Conservation (phyloP, 1,284 basidiomycete species). For the Malassezia psittaci region DNA sequence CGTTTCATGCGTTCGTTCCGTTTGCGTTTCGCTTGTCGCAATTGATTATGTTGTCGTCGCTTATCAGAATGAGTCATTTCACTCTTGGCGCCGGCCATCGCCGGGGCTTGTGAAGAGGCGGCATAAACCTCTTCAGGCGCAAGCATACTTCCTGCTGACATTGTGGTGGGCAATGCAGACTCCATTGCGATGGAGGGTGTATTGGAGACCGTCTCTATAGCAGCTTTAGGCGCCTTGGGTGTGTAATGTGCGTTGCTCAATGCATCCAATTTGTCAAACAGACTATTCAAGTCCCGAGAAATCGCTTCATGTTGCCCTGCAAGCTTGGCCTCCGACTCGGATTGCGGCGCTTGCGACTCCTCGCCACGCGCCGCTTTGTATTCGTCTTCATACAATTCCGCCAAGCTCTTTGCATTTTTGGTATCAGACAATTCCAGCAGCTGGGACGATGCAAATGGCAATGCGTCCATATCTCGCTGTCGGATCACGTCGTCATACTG, state of each 20-base stretch:
- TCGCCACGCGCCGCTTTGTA: conserved; percentile 60
- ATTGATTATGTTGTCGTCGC: conserved; percentile 51
- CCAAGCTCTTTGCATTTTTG: conserved; percentile 61
- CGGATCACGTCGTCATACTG: conserved; percentile 86
- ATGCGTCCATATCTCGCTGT: conserved; percentile 62
- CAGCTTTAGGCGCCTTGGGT: conserved; percentile 83
- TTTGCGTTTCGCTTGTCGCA: conserved; percentile 57
- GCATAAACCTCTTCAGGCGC: conserved; percentile 84
- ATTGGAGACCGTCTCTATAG: conserved; percentile 76
- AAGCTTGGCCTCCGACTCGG: conserved; percentile 79
- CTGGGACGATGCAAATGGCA: conserved; percentile 70
- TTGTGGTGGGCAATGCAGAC: conserved; percentile 74
- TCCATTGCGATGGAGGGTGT: conserved; percentile 75
- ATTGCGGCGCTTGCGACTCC: conserved; percentile 50
- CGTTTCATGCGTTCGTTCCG: conserved; percentile 57
- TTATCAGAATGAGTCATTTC: conserved; percentile 83
- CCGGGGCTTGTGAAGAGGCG: conserved; percentile 21
- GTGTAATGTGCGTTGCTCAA: conserved; percentile 89
- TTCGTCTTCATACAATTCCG: conserved; percentile 92
- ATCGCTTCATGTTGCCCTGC: conserved; percentile 80
- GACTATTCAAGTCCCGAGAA: conserved; percentile 67
- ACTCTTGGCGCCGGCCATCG: conserved; percentile 51
- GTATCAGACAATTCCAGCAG: conserved; percentile 81
- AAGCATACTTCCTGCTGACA: conserved; percentile 67
- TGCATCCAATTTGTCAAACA: conserved; percentile 83